Percentiles rank a stretch among this genome's conserved stretches.
Evolutionary conservation across 2,329 filamentous ascomycete genomes (phyloP).

Genomic region (Xylariaceae sp.): DNA sequence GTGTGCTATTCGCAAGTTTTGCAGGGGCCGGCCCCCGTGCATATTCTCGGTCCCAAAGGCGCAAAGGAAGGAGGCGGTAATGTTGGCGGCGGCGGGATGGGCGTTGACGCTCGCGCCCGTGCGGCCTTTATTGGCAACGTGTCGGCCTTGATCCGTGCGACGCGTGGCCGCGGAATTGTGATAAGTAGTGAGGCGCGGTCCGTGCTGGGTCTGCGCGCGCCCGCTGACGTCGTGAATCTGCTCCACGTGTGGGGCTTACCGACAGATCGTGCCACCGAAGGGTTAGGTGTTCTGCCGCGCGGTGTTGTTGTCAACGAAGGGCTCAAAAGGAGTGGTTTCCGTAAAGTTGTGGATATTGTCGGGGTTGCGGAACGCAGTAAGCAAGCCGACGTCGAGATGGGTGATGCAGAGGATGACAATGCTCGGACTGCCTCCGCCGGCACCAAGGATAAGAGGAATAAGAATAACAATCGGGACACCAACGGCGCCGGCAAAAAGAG

Average conservation of each 20-base stretch:
- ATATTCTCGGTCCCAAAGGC: constrained; percentile 9
- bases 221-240: constrained; percentile 86
- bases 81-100: constrained; percentile 16
- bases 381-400: constrained; percentile 25
- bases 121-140: constrained; percentile 82
- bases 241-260: constrained; percentile 81
- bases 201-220: constrained; percentile 67
- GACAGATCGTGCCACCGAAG: constrained; percentile 74
- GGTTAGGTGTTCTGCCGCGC: constrained; percentile 66
- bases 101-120: constrained; percentile 59
- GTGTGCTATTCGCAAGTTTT: constrained; percentile 79
- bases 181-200: constrained; percentile 75
- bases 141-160: constrained; percentile 72
- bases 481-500: constrained; percentile 28
- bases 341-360: constrained; percentile 82
- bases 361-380: constrained; percentile 54
- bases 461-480: constrained; percentile 32
- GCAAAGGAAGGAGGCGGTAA: constrained; percentile 38
- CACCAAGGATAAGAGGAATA: constrained; percentile 16
- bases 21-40: constrained; percentile 20
- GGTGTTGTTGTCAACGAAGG: constrained; percentile 80
- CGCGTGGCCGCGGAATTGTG: constrained; percentile 77
- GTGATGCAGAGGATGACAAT: constrained; percentile 33
- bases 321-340: constrained; percentile 76
- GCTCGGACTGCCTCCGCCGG: constrained; percentile 3